A percentile compares a stretch with the other conserved stretches of the same genome.
phyloP scores from a whole-genome alignment of 108 stramenopile species.

The Nannochloropsis gaditana region DNA sequence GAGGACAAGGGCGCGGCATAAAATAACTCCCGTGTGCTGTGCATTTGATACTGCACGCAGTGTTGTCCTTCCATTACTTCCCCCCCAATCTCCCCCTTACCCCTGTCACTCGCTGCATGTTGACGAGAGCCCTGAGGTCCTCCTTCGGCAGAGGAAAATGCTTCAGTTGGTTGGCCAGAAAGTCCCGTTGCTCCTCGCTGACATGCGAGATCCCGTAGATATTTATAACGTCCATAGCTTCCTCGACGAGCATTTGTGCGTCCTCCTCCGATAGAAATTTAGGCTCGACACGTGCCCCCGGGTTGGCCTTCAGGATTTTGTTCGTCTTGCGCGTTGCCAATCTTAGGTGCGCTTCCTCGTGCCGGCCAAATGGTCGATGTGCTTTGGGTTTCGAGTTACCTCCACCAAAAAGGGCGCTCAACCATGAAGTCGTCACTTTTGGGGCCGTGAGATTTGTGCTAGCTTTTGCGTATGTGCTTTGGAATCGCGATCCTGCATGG shows the following conservation, averaged over 20 bases:
- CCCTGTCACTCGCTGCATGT: background rate
- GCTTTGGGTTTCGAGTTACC: background rate
- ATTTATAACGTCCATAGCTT: background rate
- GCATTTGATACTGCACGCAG: background rate
- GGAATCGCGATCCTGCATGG: too few relatives aligned
- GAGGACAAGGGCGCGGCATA: background rate
- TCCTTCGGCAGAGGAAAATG: conserved; percentile 8
- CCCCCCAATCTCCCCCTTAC: background rate
- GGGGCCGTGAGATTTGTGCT: background rate
- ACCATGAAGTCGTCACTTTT: background rate
- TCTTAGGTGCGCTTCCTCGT: conserved; percentile 13
- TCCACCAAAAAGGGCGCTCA: background rate
- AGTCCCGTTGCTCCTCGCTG: background rate
- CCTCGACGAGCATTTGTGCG: background rate
- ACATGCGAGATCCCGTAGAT: conserved; percentile 2
- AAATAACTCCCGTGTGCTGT: background rate
- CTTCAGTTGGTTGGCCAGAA: background rate
- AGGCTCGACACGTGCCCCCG: conserved; percentile 6
- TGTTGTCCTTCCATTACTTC: background rate
- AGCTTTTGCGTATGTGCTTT: too few relatives aligned
- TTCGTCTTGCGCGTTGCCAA: background rate
- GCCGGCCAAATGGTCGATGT: background rate
- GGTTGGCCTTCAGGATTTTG: conserved; percentile 11
- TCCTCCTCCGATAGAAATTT: background rate
- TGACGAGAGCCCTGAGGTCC: background rate